Evolutionary conservation across 1,139 yeast species (phyloP).

Genomic region (Geotrichum aggregatum): DNA sequence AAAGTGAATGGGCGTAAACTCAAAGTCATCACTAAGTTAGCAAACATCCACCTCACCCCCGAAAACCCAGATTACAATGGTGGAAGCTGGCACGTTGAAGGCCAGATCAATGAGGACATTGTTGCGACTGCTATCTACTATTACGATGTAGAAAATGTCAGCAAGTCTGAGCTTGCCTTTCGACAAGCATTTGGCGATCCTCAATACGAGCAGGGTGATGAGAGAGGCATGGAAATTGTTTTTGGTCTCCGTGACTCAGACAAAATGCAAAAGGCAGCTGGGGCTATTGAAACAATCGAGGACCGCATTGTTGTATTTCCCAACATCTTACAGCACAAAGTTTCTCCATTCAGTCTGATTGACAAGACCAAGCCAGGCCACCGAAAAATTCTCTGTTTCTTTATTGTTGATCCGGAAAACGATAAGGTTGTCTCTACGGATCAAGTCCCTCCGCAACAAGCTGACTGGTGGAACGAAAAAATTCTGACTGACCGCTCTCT

Average conservation of each 20-base stretch:
- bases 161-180: slow-evolving; percentile 41
- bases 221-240: slow-evolving; percentile 27
- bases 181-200: slow-evolving; percentile 39
- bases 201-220: slow-evolving; percentile 42
- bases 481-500: no score
- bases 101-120: slow-evolving; percentile 45
- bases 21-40: slow-evolving; percentile 45
- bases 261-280: slow-evolving; percentile 31
- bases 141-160: slow-evolving; percentile 44
- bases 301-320: slow-evolving; percentile 43
- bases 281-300: slow-evolving; percentile 35
- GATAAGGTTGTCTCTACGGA: slow-evolving; percentile 37
- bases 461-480: slow-evolving; percentile 35
- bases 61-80: slow-evolving; percentile 43
- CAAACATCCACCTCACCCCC: slow-evolving; percentile 46
- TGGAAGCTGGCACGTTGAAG: slow-evolving; percentile 49
- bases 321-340: slow-evolving; percentile 44
- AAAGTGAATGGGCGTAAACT: slow-evolving; percentile 26
- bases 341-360: slow-evolving; percentile 41
- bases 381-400: slow-evolving; percentile 44
- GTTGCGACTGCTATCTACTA: slow-evolving; percentile 46
- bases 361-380: slow-evolving; percentile 43
- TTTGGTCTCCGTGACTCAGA: slow-evolving; percentile 39
- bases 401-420: slow-evolving; percentile 43
- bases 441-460: slow-evolving; percentile 45